phyloP scores from a whole-genome alignment of 805 yeast genomes.

The Ogataea minuta region DNA sequence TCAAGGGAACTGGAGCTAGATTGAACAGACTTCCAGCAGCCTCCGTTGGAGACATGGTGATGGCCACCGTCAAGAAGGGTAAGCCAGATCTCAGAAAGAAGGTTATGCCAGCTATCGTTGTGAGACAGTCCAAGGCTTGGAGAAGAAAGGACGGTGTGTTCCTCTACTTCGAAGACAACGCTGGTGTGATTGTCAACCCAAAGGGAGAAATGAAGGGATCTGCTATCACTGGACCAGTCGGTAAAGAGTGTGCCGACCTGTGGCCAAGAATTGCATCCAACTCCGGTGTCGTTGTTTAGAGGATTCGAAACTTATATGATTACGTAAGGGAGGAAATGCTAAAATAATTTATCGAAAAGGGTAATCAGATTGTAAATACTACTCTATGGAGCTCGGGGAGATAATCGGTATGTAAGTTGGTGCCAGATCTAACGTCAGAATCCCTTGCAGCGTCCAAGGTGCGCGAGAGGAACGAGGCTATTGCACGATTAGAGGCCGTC shows the following conservation, averaged over 20 bases:
- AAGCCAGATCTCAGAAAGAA: slow-evolving; percentile 99
- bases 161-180: slow-evolving; percentile 99
- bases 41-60: slow-evolving; percentile 99
- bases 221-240: slow-evolving; percentile 99
- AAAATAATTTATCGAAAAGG: slow-evolving; percentile 11
- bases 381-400: not conserved
- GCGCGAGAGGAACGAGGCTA: slow-evolving; percentile 54
- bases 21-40: slow-evolving; percentile 99
- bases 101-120: slow-evolving; percentile 99
- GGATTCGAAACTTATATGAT: slow-evolving; percentile 10
- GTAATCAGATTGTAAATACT: not conserved
- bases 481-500: slow-evolving; percentile 38
- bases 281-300: slow-evolving; percentile 99
- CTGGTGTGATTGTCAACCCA: slow-evolving; percentile 99
- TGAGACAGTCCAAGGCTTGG: slow-evolving; percentile 99
- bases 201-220: slow-evolving; percentile 99
- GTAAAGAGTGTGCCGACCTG: slow-evolving; percentile 99
- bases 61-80: slow-evolving; percentile 99
- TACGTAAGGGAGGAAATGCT: slow-evolving; percentile 19
- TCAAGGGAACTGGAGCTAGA: slow-evolving; percentile 99
- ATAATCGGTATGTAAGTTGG: slow-evolving; percentile 1
- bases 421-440: slow-evolving; percentile 9
- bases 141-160: slow-evolving; percentile 99
- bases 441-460: slow-evolving; percentile 48
- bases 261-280: slow-evolving; percentile 99